A percentile compares a stretch with the other conserved stretches of the same genome.
These are phyloP conservation scores for Tetrahymena borealis DNA, from an alignment of 73 alveolate species.

Conservation along the genomic window DNA sequence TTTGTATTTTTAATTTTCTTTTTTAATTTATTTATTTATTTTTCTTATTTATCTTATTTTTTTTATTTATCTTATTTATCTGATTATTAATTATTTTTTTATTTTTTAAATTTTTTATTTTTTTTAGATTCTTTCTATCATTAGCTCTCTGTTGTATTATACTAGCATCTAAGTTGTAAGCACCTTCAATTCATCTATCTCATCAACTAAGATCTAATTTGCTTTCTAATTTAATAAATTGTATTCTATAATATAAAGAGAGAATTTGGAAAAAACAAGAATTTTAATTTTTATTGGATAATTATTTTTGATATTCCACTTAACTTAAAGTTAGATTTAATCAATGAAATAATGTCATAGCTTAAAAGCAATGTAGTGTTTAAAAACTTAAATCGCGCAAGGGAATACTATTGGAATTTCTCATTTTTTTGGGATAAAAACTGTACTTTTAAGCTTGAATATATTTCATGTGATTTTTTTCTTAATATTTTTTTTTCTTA, in stretches of 20 bases:
- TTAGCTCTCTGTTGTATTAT: no score
- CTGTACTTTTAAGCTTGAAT: not conserved
- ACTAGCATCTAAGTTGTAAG: no score
- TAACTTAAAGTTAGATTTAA: not conserved
- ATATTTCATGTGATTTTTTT: not conserved
- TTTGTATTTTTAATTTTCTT: no score
- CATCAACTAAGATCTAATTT: not conserved
- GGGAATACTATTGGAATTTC: not conserved
- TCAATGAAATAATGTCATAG: not conserved
- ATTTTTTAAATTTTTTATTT: not conserved
- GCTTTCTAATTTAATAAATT: no score
- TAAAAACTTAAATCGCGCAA: not conserved
- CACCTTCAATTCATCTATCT: not conserved
- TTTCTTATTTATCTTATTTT: not conserved
- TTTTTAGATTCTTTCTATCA: not conserved
- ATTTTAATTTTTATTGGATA: no score
- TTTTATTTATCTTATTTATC: not conserved
- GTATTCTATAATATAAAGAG: no score
- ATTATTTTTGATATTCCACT: not conserved
- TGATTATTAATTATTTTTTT: not conserved
- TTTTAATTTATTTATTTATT: not conserved
- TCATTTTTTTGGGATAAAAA: not conserved
- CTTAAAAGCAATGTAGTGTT: not conserved
- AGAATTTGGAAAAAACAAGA: no score
- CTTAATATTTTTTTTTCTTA: not conserved